phyloP scores from a whole-genome alignment of 495 filamentous ascomycete genomes.

The Penicillium antarcticum region DNA sequence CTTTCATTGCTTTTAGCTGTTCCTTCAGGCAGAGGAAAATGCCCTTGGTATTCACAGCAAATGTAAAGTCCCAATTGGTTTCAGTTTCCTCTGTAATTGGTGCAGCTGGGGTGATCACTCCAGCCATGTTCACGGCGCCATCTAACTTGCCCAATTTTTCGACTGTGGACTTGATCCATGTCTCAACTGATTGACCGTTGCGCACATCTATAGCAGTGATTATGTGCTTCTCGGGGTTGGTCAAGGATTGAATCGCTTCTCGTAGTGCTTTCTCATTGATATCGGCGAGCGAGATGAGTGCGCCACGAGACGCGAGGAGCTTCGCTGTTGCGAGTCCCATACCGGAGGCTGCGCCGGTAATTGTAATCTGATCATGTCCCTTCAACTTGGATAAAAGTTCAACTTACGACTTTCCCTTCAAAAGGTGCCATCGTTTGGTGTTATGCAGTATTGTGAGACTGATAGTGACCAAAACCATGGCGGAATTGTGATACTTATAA shows the following conservation, averaged over 20 bases:
- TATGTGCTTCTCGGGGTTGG: constrained; percentile 10
- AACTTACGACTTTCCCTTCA: constrained; percentile 15
- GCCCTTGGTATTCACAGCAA: constrained; percentile 51
- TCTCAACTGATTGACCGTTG: constrained; percentile 32
- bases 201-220: constrained; percentile 35
- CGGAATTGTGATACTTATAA: too few relatives aligned
- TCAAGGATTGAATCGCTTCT: constrained; percentile 2
- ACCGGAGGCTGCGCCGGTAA: constrained; percentile 28
- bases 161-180: constrained; percentile 38
- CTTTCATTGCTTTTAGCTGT: constrained; percentile 41
- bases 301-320: constrained; percentile 42
- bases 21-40: constrained; percentile 51
- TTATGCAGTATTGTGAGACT: neutral
- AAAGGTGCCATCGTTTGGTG: constrained; percentile 5
- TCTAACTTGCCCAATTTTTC: constrained; percentile 36
- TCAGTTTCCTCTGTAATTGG: constrained; percentile 30
- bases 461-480: too few relatives aligned
- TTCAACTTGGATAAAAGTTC: neutral
- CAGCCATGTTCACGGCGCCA: constrained; percentile 53
- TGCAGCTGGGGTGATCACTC: constrained; percentile 30
- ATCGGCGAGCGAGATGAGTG: constrained; percentile 45
- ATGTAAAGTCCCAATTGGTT: constrained; percentile 46
- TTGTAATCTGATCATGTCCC: constrained; percentile 3
- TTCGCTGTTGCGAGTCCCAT: constrained; percentile 30
- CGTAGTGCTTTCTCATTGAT: constrained; percentile 35